Conservation (phyloP, 2,329 filamentous ascomycete genomes). For the Akanthomyces dipterigenus region DNA sequence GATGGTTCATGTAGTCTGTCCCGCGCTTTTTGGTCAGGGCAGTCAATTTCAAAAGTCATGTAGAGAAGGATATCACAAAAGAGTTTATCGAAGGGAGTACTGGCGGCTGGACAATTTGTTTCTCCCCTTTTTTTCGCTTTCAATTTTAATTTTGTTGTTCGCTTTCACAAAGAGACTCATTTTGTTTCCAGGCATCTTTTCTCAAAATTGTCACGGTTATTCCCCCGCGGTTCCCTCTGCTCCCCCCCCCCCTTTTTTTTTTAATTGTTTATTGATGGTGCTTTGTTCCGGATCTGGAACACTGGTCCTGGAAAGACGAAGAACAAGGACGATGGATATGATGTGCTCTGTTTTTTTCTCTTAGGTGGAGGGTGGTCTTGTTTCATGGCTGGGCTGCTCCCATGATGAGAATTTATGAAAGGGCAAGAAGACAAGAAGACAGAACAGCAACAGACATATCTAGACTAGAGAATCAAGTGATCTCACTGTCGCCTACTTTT, state of each 20-base stretch:
- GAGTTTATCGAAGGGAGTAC: constrained; percentile 25
- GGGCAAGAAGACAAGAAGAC: constrained; percentile 1
- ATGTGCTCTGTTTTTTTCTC: neutral
- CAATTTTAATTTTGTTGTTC: constrained; percentile 10
- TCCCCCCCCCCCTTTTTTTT: neutral
- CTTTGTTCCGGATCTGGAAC: constrained; percentile 8
- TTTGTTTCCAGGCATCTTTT: constrained; percentile 8
- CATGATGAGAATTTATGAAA: constrained; percentile 11
- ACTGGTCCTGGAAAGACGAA: neutral
- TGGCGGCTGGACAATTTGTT: constrained; percentile 24
- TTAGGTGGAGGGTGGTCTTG: neutral
- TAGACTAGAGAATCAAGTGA: constrained; percentile 29
- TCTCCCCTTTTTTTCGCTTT: constrained; percentile 15
- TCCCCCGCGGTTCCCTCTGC: neutral
- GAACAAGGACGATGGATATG: neutral
- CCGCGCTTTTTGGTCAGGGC: constrained; percentile 20
- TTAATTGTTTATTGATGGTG: constrained; percentile 18
- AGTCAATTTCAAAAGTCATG: constrained; percentile 32
- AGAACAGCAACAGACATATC: constrained; percentile 17
- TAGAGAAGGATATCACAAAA: constrained; percentile 25
- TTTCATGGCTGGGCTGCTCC: neutral
- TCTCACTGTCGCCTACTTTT: constrained; percentile 17
- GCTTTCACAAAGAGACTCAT: constrained; percentile 6
- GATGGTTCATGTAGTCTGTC: constrained; percentile 31
- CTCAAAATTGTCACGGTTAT: neutral